Conservation (phyloP, 768 basidiomycete genomes). For the Pleurotus eryngii region DNA sequence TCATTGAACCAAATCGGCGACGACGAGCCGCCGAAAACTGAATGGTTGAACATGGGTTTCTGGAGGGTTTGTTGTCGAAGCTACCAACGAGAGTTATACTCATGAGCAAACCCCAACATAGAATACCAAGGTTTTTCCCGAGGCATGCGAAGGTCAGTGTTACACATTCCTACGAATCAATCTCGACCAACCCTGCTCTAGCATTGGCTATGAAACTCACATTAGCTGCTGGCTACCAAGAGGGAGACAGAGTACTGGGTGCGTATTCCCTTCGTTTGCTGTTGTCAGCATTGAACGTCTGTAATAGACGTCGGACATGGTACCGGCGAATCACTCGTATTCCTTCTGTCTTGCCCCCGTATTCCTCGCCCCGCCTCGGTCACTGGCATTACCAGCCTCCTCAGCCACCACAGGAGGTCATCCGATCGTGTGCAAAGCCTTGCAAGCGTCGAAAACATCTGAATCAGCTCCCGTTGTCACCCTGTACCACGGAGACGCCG, state of each 20-base stretch:
- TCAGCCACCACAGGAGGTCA: slow-evolving; percentile 45
- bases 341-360: slow-evolving; percentile 44
- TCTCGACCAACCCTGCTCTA: slow-evolving; percentile 6
- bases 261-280: slow-evolving; percentile 11
- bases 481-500: slow-evolving; percentile 49
- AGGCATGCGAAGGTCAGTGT: slow-evolving; percentile 54
- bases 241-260: slow-evolving; percentile 54
- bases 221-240: slow-evolving; percentile 35
- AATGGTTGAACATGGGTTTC: slow-evolving; percentile 73
- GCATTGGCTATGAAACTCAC: slow-evolving; percentile 51
- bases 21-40: slow-evolving; percentile 43
- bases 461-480: slow-evolving; percentile 26
- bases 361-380: slow-evolving; percentile 45
- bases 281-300: background rate
- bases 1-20: slow-evolving; percentile 42
- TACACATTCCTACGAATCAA: background rate
- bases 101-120: slow-evolving; percentile 14
- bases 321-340: slow-evolving; percentile 61
- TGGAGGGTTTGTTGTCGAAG: slow-evolving; percentile 47
- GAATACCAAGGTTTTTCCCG: slow-evolving; percentile 48
- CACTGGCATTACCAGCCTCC: slow-evolving; percentile 57
- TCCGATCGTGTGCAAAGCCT: slow-evolving; percentile 32
- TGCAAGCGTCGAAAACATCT: slow-evolving; percentile 17
- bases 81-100: no score
- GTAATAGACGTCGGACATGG: slow-evolving; percentile 63